Conservation (phyloP, 345 rosid species). For the Hibiscus tridactylites region DNA sequence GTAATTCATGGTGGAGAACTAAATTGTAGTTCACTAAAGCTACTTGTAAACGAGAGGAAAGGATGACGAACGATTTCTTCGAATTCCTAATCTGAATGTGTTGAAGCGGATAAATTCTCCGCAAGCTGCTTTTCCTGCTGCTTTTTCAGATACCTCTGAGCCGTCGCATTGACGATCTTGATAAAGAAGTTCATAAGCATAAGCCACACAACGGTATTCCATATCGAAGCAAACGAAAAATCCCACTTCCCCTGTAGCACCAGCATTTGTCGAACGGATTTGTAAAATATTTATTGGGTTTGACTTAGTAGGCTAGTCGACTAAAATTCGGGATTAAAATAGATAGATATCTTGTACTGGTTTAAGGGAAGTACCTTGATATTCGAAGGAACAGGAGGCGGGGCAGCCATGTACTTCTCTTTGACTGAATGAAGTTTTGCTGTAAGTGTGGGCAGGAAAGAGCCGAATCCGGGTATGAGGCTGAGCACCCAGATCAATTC, state of each 20-base stretch:
- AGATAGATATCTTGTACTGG: background rate
- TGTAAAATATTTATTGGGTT: background rate
- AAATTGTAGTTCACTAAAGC: background rate
- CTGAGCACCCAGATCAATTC: slow-evolving; percentile 30
- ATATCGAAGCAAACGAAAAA: slow-evolving; percentile 64
- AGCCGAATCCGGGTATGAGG: slow-evolving; percentile 64
- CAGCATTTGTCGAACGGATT: background rate
- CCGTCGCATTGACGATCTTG: slow-evolving; percentile 78
- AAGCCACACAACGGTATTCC: slow-evolving; percentile 93
- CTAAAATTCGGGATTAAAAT: background rate
- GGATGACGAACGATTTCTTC: background rate
- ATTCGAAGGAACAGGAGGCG: slow-evolving; percentile 39
- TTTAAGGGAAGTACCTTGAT: slow-evolving; percentile 37
- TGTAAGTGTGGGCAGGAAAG: slow-evolving; percentile 46
- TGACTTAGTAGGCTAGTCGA: background rate
- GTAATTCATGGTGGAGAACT: background rate
- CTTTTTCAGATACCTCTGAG: slow-evolving; percentile 60
- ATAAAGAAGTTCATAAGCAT: slow-evolving; percentile 83
- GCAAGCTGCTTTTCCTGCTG: background rate
- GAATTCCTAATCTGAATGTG: background rate
- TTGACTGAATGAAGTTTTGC: slow-evolving; percentile 52
- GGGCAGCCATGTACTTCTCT: slow-evolving; percentile 60
- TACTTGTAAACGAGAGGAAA: background rate
- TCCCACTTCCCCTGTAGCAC: slow-evolving; percentile 72
- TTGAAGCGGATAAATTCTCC: background rate